Evolutionary conservation across 441 rosid genomes (phyloP).

Genomic region (Bruguiera hainesii): DNA sequence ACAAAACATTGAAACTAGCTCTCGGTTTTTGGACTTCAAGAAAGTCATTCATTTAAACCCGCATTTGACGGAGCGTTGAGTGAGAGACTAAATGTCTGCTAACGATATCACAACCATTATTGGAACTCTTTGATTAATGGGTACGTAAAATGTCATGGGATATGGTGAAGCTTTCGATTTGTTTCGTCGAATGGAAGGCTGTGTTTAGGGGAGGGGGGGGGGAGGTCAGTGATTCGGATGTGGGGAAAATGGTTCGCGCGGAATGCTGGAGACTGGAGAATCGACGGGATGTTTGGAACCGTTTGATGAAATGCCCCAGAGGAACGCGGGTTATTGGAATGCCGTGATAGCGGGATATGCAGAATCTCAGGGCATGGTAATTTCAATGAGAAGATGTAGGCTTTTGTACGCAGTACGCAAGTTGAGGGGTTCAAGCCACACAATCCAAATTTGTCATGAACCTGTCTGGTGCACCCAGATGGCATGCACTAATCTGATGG

Average conservation of each 20-base stretch:
- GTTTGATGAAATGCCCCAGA: conserved; percentile 63
- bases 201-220: background rate
- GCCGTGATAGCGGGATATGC: conserved; percentile 39
- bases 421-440: conserved; percentile 34
- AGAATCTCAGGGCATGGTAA: conserved; percentile 18
- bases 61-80: no score
- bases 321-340: conserved; percentile 55
- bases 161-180: conserved; percentile 34
- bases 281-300: conserved; percentile 30
- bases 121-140: no score
- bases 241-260: no score
- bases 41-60: no score
- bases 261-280: background rate
- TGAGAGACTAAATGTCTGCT: no score
- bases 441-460: no score
- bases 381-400: conserved; percentile 22
- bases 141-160: no score
- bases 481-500: no score
- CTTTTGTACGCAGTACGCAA: conserved; percentile 38
- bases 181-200: conserved; percentile 35
- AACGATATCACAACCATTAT: no score
- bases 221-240: no score
- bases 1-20: no score
- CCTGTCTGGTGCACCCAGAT: no score
- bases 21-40: background rate